Conservation (phyloP, 1,284 basidiomycete species). For the Somion occarium region DNA sequence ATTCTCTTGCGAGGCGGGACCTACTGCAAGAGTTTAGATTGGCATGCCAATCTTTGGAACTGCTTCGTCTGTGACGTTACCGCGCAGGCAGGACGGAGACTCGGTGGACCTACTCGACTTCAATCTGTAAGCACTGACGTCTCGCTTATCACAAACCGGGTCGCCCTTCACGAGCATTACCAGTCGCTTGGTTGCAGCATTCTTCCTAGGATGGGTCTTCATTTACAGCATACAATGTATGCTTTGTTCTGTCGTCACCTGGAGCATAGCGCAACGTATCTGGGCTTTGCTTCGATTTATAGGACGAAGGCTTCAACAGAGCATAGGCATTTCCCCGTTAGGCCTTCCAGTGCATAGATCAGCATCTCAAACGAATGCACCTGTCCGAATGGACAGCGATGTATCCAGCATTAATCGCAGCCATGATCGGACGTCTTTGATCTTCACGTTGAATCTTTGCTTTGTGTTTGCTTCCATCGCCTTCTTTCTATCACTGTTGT, state of each 20-base stretch:
- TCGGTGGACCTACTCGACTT: too few species aligned
- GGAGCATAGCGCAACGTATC: too few species aligned
- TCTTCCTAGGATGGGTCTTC: slow-evolving; percentile 49
- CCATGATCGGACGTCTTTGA: slow-evolving; percentile 23
- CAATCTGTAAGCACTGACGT: slow-evolving; percentile 8
- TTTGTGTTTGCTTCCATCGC: slow-evolving; percentile 40
- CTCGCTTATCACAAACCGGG: neutral
- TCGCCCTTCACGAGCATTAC: neutral
- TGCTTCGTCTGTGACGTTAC: neutral
- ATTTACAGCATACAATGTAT: slow-evolving; percentile 37
- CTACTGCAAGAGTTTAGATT: neutral
- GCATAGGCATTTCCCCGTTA: too few species aligned
- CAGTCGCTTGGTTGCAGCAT: slow-evolving; percentile 36
- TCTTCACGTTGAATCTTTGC: slow-evolving; percentile 40
- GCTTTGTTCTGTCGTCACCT: slow-evolving; percentile 16
- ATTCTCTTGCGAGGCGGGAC: neutral
- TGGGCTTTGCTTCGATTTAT: too few species aligned
- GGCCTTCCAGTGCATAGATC: slow-evolving; percentile 15
- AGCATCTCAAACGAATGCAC: slow-evolving; percentile 9
- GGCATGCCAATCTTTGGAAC: neutral
- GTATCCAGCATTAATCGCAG: slow-evolving; percentile 11
- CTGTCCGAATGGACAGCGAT: slow-evolving; percentile 3
- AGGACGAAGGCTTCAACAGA: too few species aligned
- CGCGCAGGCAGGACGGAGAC: neutral
- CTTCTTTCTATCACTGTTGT: slow-evolving; percentile 37